Percentiles rank a stretch among this genome's conserved stretches.
Conservation (phyloP, 495 filamentous ascomycete species). For the Xeromyces bisporus region DNA sequence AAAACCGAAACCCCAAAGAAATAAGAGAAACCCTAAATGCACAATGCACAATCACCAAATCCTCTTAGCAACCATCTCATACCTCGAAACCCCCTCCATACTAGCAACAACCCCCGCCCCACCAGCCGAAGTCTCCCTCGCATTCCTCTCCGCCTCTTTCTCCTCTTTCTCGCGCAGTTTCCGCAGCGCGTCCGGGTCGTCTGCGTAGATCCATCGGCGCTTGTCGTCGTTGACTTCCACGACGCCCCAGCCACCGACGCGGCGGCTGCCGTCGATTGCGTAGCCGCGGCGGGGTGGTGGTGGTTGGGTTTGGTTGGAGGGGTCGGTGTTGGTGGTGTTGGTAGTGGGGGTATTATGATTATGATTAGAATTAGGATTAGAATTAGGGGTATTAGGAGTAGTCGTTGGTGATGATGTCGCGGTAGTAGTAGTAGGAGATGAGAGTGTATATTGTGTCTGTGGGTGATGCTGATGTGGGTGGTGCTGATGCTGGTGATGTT, state of each 20-base stretch:
- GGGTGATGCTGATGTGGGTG: background rate
- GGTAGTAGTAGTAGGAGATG: constrained; percentile 3
- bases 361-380: background rate
- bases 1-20: too few species aligned
- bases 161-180: constrained; percentile 56
- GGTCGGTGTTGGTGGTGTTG: background rate
- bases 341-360: background rate
- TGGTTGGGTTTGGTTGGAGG: background rate
- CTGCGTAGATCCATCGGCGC: constrained; percentile 69
- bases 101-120: constrained; percentile 31
- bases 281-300: background rate
- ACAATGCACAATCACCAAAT: constrained; percentile 69
- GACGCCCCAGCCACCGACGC: constrained; percentile 65
- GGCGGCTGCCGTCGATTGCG: constrained; percentile 49
- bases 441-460: constrained; percentile 1
- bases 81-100: constrained; percentile 57
- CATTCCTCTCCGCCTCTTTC: constrained; percentile 38
- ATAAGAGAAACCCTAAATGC: too few species aligned
- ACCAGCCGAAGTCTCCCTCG: constrained; percentile 34
- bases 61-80: constrained; percentile 86
- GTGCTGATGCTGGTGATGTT: too few species aligned
- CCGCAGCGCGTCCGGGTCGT: constrained; percentile 56
- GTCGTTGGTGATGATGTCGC: background rate
- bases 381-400: constrained; percentile 1
- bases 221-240: constrained; percentile 83